Evolutionary conservation across 129 eudicot genomes (phyloP).

Genomic region (Dittrichia graveolens): DNA sequence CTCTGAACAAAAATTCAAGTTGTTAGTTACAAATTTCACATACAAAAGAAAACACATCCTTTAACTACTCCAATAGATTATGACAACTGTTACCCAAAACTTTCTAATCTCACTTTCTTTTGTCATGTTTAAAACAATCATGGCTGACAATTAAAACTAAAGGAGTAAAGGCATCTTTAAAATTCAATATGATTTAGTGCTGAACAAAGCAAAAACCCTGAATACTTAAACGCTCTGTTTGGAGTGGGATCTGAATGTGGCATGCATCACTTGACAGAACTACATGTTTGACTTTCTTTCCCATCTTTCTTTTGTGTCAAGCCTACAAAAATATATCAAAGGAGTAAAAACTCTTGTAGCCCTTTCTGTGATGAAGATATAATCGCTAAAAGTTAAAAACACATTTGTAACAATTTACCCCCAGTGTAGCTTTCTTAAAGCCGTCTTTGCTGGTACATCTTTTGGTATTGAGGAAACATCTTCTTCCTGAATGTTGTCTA

Average conservation of each 20-base stretch:
- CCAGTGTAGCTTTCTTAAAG: slow-evolving; percentile 65
- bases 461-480: slow-evolving; percentile 18
- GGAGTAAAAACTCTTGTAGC: slow-evolving; percentile 2
- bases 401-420: slow-evolving; percentile 45
- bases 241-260: not conserved
- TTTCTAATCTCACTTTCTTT: not conserved
- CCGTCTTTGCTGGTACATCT: slow-evolving; percentile 25
- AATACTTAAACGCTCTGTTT: not conserved
- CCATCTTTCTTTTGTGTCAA: slow-evolving; percentile 92
- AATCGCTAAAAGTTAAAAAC: not conserved
- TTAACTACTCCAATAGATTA: not conserved
- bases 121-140: slow-evolving; percentile 9
- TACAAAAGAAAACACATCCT: slow-evolving; percentile 9
- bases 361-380: not conserved
- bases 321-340: slow-evolving; percentile 50
- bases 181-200: too few species aligned
- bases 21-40: not conserved
- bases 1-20: not conserved
- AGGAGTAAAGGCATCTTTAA: too few species aligned
- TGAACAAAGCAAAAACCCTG: not conserved
- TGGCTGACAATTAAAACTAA: not conserved
- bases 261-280: not conserved
- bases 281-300: slow-evolving; percentile 96
- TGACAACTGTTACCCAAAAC: not conserved
- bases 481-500: slow-evolving; percentile 11